Evolutionary conservation across 768 basidiomycete species (phyloP), one percentile per base, ranked within the genome.

Genomic region (Pulveroboletus sp.): DNA sequence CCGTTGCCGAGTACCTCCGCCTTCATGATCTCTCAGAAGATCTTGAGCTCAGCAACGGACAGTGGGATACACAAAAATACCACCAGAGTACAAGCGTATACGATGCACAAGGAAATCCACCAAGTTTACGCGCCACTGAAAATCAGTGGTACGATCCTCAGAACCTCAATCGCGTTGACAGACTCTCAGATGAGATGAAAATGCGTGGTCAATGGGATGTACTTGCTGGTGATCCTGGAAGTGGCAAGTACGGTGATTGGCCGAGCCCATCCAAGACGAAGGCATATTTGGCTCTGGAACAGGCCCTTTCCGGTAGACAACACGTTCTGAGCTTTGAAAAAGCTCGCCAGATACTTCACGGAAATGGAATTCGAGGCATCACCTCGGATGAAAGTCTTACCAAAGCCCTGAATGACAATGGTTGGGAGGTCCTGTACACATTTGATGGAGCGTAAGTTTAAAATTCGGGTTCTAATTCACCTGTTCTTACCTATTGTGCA

Each of bases 1-100:
- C 71, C n/a, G 59, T 70, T 26, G 61, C 70, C 10, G 75, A 76
- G 38, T 76, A 73, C 49, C 68, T 76, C 50, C 68, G 68, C 18
- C 63, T 76, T 18, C 73, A 77, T 48, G 59, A 57, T 35, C 65
- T 70, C 40, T 47, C 66, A 8, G 66, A 69, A 21, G 54, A 61
- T 11, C 50, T 58, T 18, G 75, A 76, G 47, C 59, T 60, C 50
- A 62, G 65, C 47, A 69, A 64, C 37, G 75, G 75, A 43, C 60
- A 62, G 18, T 76, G 75, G 73, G 60, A 68, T 8, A 63, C 64
- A 2, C 50, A 68, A 5, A 54, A 28, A 33, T 77, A 70, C 46
- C 70, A 72, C 47, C 51, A 55, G 15, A 57, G 59, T 4, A 52
- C 66, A n/a, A 64, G 60, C 11, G 51, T 65, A 18, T 63, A 61